Evolutionary conservation across 805 yeast genomes (phyloP), one percentile per base, ranked within the genome.

Genomic region (Jamesozyma spencerorum): DNA sequence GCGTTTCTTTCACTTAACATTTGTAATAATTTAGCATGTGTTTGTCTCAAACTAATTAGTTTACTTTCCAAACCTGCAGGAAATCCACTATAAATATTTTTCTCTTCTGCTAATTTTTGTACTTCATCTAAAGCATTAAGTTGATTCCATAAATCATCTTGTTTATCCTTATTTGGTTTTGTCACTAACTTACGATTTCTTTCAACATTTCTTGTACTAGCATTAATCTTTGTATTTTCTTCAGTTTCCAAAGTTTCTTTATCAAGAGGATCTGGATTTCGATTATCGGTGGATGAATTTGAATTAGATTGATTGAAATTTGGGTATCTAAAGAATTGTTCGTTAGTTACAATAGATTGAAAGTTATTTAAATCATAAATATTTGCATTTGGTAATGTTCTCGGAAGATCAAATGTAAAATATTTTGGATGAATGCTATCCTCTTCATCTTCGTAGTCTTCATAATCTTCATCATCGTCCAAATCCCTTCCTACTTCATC

Each of bases 71-170:
- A 51, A 5, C 53, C 60, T 4, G 61, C 68, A 42, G 74, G 73
- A 54, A 79, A 79, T 6, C 52, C 55, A 7, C 45, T 50, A 39
- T 49, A 54, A 65, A 75, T n/a, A 70, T 67, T 31, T 68, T 71
- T 37, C 59, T 69, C 45, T 50, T 55, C 54, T 1, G 84, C 76
- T 65, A 78, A 68, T 36, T 66, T 68, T 44, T 74, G 72, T 7
- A 86, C 92, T 45, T 84, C 94, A 46, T 85, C 86, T 45, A 90
- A 67, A 0, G 82, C 80, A 50, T 81, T 94, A 36, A 87, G 77
- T 51, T 85, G 92, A 6, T 86, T 78, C 90, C 94, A 85, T 38
- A 86, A 67, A 30, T 40, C 42, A 18, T 50, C 48, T 31, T 50
- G 54, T 3, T 28, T 36, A 34, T 48, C 45, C 2, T 45, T 40